Percentiles rank a stretch among this genome's conserved stretches.
Conservation (phyloP, 1,284 basidiomycete species). For the Pascua sp. region DNA sequence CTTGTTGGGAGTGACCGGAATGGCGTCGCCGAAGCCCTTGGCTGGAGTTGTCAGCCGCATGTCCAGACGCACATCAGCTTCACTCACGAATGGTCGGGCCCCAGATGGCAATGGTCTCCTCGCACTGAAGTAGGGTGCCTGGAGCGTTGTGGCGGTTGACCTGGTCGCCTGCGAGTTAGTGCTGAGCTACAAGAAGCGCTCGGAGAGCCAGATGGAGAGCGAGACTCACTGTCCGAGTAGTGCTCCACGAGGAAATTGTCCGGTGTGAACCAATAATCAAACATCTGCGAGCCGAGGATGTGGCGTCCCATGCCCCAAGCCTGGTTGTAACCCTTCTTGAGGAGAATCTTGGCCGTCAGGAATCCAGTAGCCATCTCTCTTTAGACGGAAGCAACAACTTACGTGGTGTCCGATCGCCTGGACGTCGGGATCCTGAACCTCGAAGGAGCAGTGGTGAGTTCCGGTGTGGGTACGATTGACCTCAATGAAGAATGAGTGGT, state of each 20-base stretch:
- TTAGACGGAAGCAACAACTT: too few relatives aligned
- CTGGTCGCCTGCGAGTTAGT: too few relatives aligned
- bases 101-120: conserved; percentile 14
- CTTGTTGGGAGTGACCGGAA: conserved; percentile 1
- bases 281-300: conserved; percentile 29
- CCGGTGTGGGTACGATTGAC: conserved; percentile 7
- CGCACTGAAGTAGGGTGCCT: not conserved
- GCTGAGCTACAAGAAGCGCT: too few relatives aligned
- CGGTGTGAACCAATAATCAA: conserved; percentile 27
- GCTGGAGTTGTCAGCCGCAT: too few relatives aligned
- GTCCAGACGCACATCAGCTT: not conserved
- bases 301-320: conserved; percentile 27
- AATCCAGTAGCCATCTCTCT: not conserved
- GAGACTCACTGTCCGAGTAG: conserved; percentile 27
- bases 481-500: conserved; percentile 27
- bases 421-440: conserved; percentile 23
- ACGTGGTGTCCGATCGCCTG: conserved; percentile 23
- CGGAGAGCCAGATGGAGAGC: too few relatives aligned
- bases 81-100: conserved; percentile 16
- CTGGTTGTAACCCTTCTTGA: conserved; percentile 20
- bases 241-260: conserved; percentile 27
- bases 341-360: conserved; percentile 14
- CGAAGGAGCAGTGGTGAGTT: conserved; percentile 24
- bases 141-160: conserved; percentile 19
- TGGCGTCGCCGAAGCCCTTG: conserved; percentile 5